Percentiles rank a stretch among this genome's conserved stretches.
Conservation (phyloP, 2,329 filamentous ascomycete genomes). For the Colletotrichum sp. region DNA sequence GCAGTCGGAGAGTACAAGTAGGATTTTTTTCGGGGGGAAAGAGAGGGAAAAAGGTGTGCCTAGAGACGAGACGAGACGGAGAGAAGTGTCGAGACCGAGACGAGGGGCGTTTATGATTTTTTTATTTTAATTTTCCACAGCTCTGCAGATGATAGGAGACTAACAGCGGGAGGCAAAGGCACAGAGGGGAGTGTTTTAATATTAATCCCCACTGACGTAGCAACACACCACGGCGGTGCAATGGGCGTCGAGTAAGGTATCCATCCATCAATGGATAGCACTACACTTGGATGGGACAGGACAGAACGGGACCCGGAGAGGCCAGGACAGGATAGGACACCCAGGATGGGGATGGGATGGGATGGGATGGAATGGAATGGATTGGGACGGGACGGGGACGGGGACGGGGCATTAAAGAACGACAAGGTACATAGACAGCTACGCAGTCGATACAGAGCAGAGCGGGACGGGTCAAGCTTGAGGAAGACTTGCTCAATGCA, state of each 20-base stretch:
- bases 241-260: not conserved
- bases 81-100: not conserved
- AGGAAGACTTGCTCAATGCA: not conserved
- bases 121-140: slow-evolving; percentile 15
- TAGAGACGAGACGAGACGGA: not conserved
- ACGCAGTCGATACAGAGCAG: not conserved
- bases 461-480: not conserved
- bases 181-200: slow-evolving; percentile 18
- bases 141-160: slow-evolving; percentile 5
- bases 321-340: not conserved
- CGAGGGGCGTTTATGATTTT: slow-evolving; percentile 17
- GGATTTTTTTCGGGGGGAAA: not conserved
- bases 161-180: not conserved
- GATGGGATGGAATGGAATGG: not conserved
- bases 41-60: not conserved
- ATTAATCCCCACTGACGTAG: slow-evolving; percentile 25
- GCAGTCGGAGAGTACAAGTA: not conserved
- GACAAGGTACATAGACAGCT: not conserved
- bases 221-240: slow-evolving; percentile 1
- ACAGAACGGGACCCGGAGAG: not conserved
- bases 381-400: not conserved
- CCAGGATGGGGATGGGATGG: not conserved
- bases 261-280: not conserved
- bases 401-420: not conserved
- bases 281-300: not conserved